Evolutionary conservation across 768 basidiomycete species (phyloP).

Genomic region (Boletus tomentosulus): DNA sequence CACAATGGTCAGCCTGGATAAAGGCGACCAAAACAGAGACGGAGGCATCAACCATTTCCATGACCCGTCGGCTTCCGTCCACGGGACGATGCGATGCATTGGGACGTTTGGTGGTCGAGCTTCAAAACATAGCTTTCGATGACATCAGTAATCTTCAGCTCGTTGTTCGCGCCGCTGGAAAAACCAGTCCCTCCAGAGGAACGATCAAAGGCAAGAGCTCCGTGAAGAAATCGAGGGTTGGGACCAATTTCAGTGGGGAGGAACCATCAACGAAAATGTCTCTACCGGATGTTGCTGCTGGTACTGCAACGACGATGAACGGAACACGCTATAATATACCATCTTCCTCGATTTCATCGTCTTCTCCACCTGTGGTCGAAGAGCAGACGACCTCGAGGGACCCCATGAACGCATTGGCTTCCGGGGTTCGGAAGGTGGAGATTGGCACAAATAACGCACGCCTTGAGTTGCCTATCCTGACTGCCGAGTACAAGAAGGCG

Average conservation of each 20-base stretch:
- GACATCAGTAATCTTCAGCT: neutral
- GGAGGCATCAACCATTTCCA: neutral
- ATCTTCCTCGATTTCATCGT: neutral
- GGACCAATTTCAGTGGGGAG: neutral
- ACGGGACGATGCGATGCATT: neutral
- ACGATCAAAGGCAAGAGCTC: neutral
- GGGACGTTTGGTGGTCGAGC: neutral
- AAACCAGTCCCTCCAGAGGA: neutral
- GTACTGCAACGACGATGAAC: neutral
- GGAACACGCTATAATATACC: neutral
- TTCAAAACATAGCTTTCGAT: neutral
- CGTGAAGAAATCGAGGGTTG: neutral
- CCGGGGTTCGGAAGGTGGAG: neutral
- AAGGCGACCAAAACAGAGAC: neutral
- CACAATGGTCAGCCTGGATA: neutral
- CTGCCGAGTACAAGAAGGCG: conserved; percentile 2
- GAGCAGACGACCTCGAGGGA: neutral
- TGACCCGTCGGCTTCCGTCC: neutral
- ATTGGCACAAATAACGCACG: neutral
- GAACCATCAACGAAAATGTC: neutral
- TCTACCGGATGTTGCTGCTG: neutral
- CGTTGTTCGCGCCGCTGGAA: neutral
- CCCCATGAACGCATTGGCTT: neutral
- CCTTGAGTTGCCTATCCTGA: conserved; percentile 7
- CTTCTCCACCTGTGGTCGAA: neutral